Evolutionary conservation across 192 early-diverging fungal genomes (phyloP).

Genomic region (Gaertneriomyces semiglobifer): DNA sequence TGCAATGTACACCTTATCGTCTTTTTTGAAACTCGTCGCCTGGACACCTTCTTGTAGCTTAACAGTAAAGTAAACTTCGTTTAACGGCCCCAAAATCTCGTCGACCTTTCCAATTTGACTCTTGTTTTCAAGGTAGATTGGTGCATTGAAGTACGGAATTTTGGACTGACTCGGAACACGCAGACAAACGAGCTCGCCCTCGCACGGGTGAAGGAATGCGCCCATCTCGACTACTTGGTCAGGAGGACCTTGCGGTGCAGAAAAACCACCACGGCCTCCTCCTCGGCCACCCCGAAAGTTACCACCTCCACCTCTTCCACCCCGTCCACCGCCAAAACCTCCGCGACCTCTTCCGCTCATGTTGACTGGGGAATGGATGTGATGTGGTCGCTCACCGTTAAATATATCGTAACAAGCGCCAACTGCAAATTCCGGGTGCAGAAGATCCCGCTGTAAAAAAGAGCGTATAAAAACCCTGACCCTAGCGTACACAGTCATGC

Average conservation of each 20-base stretch:
- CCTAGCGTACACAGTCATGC: too few species aligned
- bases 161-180: constrained; percentile 42
- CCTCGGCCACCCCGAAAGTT: constrained; percentile 43
- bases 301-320: constrained; percentile 39
- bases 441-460: too few species aligned
- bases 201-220: constrained; percentile 87
- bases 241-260: constrained; percentile 66
- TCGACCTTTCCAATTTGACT: constrained; percentile 98
- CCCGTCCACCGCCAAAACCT: constrained; percentile 49
- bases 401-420: too few species aligned
- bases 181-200: constrained; percentile 93
- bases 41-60: constrained; percentile 91
- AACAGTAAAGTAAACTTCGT: constrained; percentile 96
- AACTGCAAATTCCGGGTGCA: too few species aligned
- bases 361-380: too few species aligned
- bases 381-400: too few species aligned
- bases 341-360: constrained; percentile 22
- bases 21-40: constrained; percentile 83
- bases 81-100: constrained; percentile 96
- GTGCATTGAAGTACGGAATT: constrained; percentile 99
- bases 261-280: constrained; percentile 50
- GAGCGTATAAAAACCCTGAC: too few species aligned
- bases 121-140: constrained; percentile 97
- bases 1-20: constrained; percentile 92
- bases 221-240: constrained; percentile 82